Conservation (phyloP, 345 rosid species). For the Acer campestre region DNA sequence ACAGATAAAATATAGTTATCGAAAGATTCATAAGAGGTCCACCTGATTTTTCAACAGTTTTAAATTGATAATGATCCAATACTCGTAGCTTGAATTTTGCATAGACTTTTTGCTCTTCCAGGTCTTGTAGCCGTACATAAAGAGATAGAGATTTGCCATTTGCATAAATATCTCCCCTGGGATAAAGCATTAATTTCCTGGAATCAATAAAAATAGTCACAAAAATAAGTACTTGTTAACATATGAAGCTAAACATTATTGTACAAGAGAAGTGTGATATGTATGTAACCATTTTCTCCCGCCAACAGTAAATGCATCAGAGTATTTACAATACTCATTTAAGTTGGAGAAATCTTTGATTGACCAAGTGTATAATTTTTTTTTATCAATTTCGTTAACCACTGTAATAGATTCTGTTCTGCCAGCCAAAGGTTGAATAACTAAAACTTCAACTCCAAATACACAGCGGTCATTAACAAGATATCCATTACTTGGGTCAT, state of each 20-base stretch:
- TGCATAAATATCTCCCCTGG: too few species aligned
- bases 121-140: too few species aligned
- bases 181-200: too few species aligned
- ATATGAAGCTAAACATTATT: neutral
- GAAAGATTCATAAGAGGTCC: too few species aligned
- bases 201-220: neutral
- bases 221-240: neutral
- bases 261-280: neutral
- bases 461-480: neutral
- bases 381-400: slow-evolving; percentile 27
- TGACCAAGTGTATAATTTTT: slow-evolving; percentile 29
- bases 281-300: slow-evolving; percentile 34
- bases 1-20: too few species aligned
- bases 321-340: slow-evolving; percentile 14
- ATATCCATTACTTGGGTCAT: too few species aligned
- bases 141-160: too few species aligned
- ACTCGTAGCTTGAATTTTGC: neutral
- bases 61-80: too few species aligned
- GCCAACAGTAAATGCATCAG: slow-evolving; percentile 27
- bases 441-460: slow-evolving; percentile 45
- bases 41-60: neutral
- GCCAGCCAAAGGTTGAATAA: slow-evolving; percentile 10
- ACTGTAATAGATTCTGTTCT: slow-evolving; percentile 29
- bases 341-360: slow-evolving; percentile 30
- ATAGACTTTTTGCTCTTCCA: too few species aligned